A percentile compares a stretch with the other conserved stretches of the same genome.
phyloP scores from a whole-genome alignment of 2,329 filamentous ascomycete species.

The Ascochyta fabae region DNA sequence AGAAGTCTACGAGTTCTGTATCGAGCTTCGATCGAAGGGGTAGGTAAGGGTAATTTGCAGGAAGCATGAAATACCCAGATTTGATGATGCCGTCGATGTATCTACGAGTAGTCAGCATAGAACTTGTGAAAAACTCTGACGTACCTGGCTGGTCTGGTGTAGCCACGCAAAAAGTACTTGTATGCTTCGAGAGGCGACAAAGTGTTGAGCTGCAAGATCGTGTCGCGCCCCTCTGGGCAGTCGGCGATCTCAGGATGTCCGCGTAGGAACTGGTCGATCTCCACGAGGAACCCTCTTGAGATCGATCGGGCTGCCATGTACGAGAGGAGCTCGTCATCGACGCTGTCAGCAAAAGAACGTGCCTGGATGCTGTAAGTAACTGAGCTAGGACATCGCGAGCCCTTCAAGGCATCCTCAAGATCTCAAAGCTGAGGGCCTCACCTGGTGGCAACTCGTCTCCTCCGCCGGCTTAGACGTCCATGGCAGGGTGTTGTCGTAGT shows the following conservation, averaged over 20 bases:
- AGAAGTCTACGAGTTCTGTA: slow-evolving; percentile 33
- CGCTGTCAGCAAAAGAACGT: slow-evolving; percentile 20
- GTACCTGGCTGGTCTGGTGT: slow-evolving; percentile 36
- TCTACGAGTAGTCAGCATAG: slow-evolving; percentile 10
- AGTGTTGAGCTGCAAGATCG: slow-evolving; percentile 21
- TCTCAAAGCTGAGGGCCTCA: background rate
- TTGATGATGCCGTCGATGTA: slow-evolving; percentile 27
- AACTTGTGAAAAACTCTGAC: background rate
- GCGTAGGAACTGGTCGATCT: slow-evolving; percentile 34
- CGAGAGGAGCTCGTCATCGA: slow-evolving; percentile 21
- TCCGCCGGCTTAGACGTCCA: slow-evolving; percentile 6
- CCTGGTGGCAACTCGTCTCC: background rate
- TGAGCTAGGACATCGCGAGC: background rate
- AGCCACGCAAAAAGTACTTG: slow-evolving; percentile 35
- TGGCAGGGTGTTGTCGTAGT: slow-evolving; percentile 17
- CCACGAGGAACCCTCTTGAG: slow-evolving; percentile 28
- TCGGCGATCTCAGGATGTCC: slow-evolving; percentile 29
- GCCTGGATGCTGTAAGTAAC: slow-evolving; percentile 12
- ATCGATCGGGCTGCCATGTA: slow-evolving; percentile 28
- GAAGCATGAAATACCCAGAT: slow-evolving; percentile 20
- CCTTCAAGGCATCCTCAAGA: background rate
- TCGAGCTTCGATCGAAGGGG: slow-evolving; percentile 23
- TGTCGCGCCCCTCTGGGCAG: slow-evolving; percentile 16
- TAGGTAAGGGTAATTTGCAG: slow-evolving; percentile 14
- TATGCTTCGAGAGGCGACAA: slow-evolving; percentile 31